Evolutionary conservation across 2,329 filamentous ascomycete species (phyloP).

Genomic region (Penicillium sp.): DNA sequence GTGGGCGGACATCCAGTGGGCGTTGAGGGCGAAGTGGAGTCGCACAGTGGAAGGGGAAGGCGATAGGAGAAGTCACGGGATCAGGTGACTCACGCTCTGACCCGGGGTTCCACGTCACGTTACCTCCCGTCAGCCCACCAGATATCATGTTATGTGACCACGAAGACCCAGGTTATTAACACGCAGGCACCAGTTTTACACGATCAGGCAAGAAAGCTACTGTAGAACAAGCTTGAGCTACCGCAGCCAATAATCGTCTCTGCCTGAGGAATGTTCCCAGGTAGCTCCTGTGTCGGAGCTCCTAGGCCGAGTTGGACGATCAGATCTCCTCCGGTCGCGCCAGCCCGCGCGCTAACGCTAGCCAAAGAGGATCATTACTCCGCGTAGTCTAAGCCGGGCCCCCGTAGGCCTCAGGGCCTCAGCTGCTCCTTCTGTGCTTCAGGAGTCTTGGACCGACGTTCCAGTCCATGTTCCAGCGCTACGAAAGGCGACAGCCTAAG

Average conservation of each 20-base stretch:
- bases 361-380: slow-evolving; percentile 25
- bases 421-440: no score
- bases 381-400: slow-evolving; percentile 8
- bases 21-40: not conserved
- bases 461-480: not conserved
- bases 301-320: slow-evolving; percentile 11
- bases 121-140: not conserved
- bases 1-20: not conserved
- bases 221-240: not conserved
- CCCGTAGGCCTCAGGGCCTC: not conserved
- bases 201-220: not conserved
- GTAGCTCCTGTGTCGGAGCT: not conserved
- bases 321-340: slow-evolving; percentile 25
- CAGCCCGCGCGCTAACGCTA: slow-evolving; percentile 20
- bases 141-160: not conserved
- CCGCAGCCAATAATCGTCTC: not conserved
- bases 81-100: slow-evolving; percentile 9
- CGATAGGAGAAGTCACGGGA: slow-evolving; percentile 19
- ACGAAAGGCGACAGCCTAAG: not conserved
- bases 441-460: not conserved
- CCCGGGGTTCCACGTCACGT: not conserved
- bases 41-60: not conserved
- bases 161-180: not conserved
- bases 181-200: not conserved
- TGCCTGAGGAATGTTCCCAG: not conserved